Conservation (phyloP, 768 basidiomycete genomes). For the Cubamyces sp. region DNA sequence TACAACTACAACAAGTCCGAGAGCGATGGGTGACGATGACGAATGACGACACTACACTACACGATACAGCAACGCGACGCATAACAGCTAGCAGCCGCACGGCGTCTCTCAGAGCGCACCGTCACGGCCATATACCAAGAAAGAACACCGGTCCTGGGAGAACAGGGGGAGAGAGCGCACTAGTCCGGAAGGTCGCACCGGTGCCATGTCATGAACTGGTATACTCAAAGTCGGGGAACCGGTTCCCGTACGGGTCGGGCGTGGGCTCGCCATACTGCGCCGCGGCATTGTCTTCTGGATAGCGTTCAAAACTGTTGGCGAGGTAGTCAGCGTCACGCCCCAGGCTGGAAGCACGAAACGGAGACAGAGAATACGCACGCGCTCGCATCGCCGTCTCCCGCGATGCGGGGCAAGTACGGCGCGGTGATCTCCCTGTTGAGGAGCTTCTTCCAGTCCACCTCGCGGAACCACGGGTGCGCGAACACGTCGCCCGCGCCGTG, state of each 20-base stretch:
- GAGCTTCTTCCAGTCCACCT: slow-evolving; percentile 90
- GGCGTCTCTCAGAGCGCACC: too few relatives aligned
- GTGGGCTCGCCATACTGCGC: slow-evolving; percentile 60
- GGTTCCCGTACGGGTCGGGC: slow-evolving; percentile 63
- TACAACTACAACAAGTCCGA: slow-evolving; percentile 7
- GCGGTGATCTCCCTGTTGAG: slow-evolving; percentile 87
- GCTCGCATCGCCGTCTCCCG: slow-evolving; percentile 93
- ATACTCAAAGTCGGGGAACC: slow-evolving; percentile 84
- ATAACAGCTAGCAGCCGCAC: background rate
- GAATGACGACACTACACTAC: background rate
- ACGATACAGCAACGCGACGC: background rate
- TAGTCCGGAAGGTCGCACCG: too few relatives aligned
- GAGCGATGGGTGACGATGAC: slow-evolving; percentile 3
- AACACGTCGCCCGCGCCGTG: slow-evolving; percentile 93
- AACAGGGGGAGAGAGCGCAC: too few relatives aligned
- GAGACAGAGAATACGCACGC: slow-evolving; percentile 57
- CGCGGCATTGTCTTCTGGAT: slow-evolving; percentile 74
- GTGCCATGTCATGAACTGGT: slow-evolving; percentile 35
- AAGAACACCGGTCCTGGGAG: too few relatives aligned
- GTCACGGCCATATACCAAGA: too few relatives aligned
- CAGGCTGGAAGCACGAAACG: background rate
- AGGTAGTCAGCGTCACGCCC: background rate
- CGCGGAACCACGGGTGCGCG: slow-evolving; percentile 90
- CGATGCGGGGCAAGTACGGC: slow-evolving; percentile 92
- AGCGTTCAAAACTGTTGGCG: slow-evolving; percentile 66